Base-by-base conservation (phyloP, 805 yeast genomes). In the Starmera quercuum region DNA sequence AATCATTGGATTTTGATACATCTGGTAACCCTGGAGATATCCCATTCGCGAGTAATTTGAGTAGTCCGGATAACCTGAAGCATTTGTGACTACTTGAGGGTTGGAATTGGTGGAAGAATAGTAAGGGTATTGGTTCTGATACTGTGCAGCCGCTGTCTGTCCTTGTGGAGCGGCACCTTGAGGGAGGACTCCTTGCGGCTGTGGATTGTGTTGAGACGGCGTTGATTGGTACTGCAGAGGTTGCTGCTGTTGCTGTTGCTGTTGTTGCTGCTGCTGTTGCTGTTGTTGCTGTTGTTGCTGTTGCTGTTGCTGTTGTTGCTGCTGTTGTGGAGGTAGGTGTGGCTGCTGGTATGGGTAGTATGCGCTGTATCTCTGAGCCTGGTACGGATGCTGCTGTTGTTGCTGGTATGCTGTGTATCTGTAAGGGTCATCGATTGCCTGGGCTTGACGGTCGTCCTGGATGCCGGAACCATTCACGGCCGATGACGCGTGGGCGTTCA, bases 271-370 rank as follows among this genome's bases (percentile, higher is more conserved):
- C 12, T 35, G 39, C 13, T 26, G 26, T 11, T 32, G 35, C 15
- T 34, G 34, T 18, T 32, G 36, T 9, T 22, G 19, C 29, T 27
- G 25, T 14, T 36, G 16, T 8, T 17, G 19, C 16, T 33, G 31
- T 9, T 35, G 17, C 16, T 36, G 33, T 14, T 37, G 44, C 33
- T 32, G 54, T 33, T 55, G 56, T 31, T 45, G 53, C 36, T 56
- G 61, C 59, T 61, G 31, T 54, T 56, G 13, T 61, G 61, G 41
- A 54, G 52, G 11, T 56, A 46, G 38, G 57, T 63, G 44, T 50
- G 53, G 36, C 32, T 47, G 52, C 29, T 46, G 51, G 23, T 12
- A 18, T 14, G 20, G 14, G 28, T 20, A 22, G 38, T 37, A 31
- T 23, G 28, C 34, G 18, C 19, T 26, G n/a, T 26, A 30, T 16